Conservation (phyloP, 768 basidiomycete genomes). For the Mycena rosella region DNA sequence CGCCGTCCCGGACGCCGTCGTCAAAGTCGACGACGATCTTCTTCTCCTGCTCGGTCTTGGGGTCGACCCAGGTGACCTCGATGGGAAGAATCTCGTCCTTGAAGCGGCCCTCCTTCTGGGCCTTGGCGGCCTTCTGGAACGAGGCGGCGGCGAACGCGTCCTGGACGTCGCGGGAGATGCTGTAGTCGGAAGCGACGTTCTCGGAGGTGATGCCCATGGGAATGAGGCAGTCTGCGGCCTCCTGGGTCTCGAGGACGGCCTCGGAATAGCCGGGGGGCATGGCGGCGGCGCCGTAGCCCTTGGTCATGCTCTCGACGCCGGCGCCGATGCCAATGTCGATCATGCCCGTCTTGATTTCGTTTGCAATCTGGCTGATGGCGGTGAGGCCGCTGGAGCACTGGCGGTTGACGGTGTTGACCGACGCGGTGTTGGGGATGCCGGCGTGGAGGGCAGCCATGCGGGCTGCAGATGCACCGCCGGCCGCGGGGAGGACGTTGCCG, state of each 20-base stretch:
- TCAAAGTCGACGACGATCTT: slow-evolving; percentile 83
- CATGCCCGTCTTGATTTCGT: slow-evolving; percentile 81
- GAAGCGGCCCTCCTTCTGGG: slow-evolving; percentile 87
- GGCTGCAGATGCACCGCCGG: slow-evolving; percentile 83
- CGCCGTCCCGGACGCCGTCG: slow-evolving; percentile 89
- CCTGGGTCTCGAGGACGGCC: slow-evolving; percentile 71
- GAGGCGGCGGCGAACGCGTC: slow-evolving; percentile 89
- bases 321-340: slow-evolving; percentile 94
- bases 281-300: slow-evolving; percentile 73
- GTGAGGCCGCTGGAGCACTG: slow-evolving; percentile 93
- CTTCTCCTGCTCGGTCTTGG: slow-evolving; percentile 76
- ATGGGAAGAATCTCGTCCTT: slow-evolving; percentile 88
- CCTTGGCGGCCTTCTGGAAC: slow-evolving; percentile 86
- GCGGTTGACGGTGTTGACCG: slow-evolving; percentile 88
- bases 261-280: slow-evolving; percentile 73
- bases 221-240: slow-evolving; percentile 84
- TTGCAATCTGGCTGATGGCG: slow-evolving; percentile 86
- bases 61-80: slow-evolving; percentile 75
- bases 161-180: slow-evolving; percentile 80
- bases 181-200: slow-evolving; percentile 86
- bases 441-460: slow-evolving; percentile 91
- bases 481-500: slow-evolving; percentile 91
- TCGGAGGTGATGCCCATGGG: slow-evolving; percentile 98
- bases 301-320: slow-evolving; percentile 93
- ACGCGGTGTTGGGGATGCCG: slow-evolving; percentile 82